Base-by-base conservation (phyloP, 345 rosid species). In the Conringia planisiliqua region DNA sequence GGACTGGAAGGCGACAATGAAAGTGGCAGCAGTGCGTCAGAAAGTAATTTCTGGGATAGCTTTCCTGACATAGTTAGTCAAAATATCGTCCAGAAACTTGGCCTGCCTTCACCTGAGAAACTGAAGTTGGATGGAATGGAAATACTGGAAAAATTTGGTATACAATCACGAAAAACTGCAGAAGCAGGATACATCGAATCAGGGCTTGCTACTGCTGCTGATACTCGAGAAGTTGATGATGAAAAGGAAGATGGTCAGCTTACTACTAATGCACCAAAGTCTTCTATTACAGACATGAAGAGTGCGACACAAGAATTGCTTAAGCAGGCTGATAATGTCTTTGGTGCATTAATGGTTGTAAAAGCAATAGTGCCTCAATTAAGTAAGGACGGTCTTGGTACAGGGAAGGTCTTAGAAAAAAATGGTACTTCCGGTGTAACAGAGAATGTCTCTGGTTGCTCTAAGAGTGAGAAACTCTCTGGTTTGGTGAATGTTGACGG, bases 301-400 rank as follows among this genome's bases (percentile, higher is more conserved):
- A 89, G 81, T 72, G 98, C 86, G 24, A 88, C 92, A 30, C 78
- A 87, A 80, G 98, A 91, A 71, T 77, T 94, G 68, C 82, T 91
- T 47, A 82, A 76, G 77, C 98, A 91, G 83, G 89, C 93, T 47
- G 98, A 94, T 74, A 86, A 94, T 51, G 84, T 91, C 64, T 83
- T 94, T 59, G 97, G 98, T 77, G 90, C 97, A 50, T 80, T 90
- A 72, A 85, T 94, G 96, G 95, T 94, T 80, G 76, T 91, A 82
- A 82, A 91, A 22, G 81, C 97, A 9, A 79, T 91, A 66, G 84
- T 89, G 77, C 84, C 97, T 71, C 91, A 85, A 64, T 80, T 87
- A 76, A 89, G 82, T 62, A 86, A 88, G 72, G 89, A 84, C 40
- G 82, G 68, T 39, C 38, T 13, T 16, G 47, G 47, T 72, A 48